Evolutionary conservation across 306 rosid genomes (phyloP).

Genomic region (Citrullus colocynthis): DNA sequence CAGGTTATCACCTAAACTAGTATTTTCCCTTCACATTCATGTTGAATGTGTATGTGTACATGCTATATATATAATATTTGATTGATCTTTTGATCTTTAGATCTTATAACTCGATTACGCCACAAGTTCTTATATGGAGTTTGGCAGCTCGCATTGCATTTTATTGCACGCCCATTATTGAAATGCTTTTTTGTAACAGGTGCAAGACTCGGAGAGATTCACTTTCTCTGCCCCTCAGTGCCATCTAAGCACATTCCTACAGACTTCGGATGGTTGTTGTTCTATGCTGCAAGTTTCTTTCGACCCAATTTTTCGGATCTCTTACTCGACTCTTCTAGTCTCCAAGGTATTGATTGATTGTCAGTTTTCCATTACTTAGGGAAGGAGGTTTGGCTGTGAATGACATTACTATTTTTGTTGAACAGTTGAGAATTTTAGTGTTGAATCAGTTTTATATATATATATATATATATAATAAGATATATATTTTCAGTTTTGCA

Average conservation of each 20-base stretch:
- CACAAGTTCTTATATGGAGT: not conserved
- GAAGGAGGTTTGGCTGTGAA: not conserved
- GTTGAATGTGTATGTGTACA: not conserved
- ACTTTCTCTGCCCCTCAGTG: constrained; percentile 45
- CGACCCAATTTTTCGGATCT: not conserved
- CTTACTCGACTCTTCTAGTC: not conserved
- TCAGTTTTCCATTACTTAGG: not conserved
- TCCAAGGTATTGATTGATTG: not conserved
- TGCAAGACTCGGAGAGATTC: constrained; percentile 62
- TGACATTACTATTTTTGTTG: not conserved
- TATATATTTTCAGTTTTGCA: not conserved
- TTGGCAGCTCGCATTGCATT: not conserved
- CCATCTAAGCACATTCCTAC: constrained; percentile 23
- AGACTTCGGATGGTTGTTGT: not conserved
- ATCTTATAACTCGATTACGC: not conserved
- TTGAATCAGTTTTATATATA: not conserved
- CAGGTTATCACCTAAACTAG: constrained; percentile 38
- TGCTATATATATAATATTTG: no score
- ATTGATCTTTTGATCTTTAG: not conserved
- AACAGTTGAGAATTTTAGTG: not conserved
- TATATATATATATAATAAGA: not conserved
- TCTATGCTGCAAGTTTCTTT: not conserved
- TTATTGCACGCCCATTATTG: not conserved
- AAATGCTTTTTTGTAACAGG: constrained; percentile 33
- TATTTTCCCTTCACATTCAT: not conserved